phyloP scores from a whole-genome alignment of 768 basidiomycete genomes.

The Termitomyces bulborhizus region DNA sequence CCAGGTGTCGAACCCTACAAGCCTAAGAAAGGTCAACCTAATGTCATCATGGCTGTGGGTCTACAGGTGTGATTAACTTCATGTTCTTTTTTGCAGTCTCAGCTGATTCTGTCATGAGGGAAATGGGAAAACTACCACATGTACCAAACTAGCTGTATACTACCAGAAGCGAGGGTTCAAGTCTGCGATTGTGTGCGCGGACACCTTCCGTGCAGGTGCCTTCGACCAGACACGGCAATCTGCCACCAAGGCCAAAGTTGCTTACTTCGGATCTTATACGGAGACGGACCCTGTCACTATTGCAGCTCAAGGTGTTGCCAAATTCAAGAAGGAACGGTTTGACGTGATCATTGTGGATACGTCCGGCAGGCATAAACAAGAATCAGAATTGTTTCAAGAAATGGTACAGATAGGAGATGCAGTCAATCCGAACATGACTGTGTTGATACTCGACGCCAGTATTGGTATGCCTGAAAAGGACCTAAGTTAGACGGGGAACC shows the following conservation, averaged over 20 bases:
- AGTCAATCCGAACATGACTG: conserved; percentile 94
- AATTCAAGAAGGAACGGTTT: conserved; percentile 98
- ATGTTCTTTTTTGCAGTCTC: background rate
- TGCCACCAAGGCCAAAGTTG: conserved; percentile 96
- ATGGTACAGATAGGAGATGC: conserved; percentile 96
- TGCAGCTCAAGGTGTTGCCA: conserved; percentile 88
- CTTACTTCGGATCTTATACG: conserved; percentile 98
- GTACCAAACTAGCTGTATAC: conserved; percentile 96
- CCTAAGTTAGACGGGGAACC: background rate
- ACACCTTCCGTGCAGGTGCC: conserved; percentile 98
- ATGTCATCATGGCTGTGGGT: conserved; percentile 97
- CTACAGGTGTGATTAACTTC: conserved; percentile 59
- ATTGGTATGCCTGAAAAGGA: conserved; percentile 53
- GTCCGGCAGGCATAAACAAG: conserved; percentile 94
- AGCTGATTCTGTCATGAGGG: conserved; percentile 43
- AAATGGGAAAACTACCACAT: conserved; percentile 98
- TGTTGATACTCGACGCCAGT: conserved; percentile 93
- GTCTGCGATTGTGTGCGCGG: conserved; percentile 95
- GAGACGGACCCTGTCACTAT: conserved; percentile 97
- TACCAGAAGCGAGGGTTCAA: conserved; percentile 97
- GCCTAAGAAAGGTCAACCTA: conserved; percentile 89
- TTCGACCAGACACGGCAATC: conserved; percentile 99
- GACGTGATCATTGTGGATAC: conserved; percentile 99
- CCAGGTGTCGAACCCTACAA: conserved; percentile 95
- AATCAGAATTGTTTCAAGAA: conserved; percentile 93